Base-by-base conservation (phyloP, 2,329 filamentous ascomycete species). In the Cladosporium sp. region DNA sequence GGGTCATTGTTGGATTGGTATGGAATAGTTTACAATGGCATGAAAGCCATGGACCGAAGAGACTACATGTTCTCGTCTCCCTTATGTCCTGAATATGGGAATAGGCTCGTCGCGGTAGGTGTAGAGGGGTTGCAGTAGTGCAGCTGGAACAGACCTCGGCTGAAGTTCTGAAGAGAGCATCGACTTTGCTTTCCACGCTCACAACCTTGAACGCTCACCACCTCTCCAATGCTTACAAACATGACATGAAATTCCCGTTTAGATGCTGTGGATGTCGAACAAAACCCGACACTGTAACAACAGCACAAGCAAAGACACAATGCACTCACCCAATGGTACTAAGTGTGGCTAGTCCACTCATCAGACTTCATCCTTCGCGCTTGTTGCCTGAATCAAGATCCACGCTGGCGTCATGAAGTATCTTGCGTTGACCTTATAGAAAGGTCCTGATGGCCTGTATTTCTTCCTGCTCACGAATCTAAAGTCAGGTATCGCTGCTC, bases 1-100 rank as follows among this genome's bases (percentile, higher is more conserved):
- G 67, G 44, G 71, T 70, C 70, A 72, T 73, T 57, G 14, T 67
- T n/a, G 41, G 14, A 3, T 24, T 2, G 44, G 2, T 52, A 0
- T 41, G 11, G 34, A 34, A 12, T 34, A 21, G 28, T 44, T 15
- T 15, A 18, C 57, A 54, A 41, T 65, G 63, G 63, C 63, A 21
- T 30, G 18, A 7, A 14, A 44, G 63, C 63, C 63, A 65, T 32
- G 8, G 18, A 30, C 32, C 14, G 10, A 34, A 30, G 18, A 26
- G 28, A 52, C 63, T 65, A 65, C 63, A 65, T 65, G 21, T 38
- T 59, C n/a, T 21, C 34, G 14, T 55, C 26, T 30, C 18, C 30
- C n/a, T n/a, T 28, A 30, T n/a, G 18, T 21, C 54, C 41, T 41
- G 57, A 28, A 38, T 26, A 21, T 36, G 15, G 30, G 26, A n/a